phyloP scores from a whole-genome alignment of 2,329 filamentous ascomycete species.

The Xylaria sp. region DNA sequence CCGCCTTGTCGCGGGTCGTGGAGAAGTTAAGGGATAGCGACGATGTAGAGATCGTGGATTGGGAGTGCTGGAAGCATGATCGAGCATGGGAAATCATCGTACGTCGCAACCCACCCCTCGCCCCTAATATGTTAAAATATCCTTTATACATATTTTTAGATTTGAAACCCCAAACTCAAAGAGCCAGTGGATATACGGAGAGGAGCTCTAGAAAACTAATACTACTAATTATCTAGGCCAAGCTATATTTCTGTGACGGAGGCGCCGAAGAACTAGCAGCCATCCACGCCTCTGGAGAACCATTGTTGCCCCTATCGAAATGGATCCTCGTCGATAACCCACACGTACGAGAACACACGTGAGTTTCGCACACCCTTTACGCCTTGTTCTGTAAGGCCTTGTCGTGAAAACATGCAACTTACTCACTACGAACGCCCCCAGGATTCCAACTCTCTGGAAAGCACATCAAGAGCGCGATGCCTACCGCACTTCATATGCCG shows the following conservation, averaged over 20 bases:
- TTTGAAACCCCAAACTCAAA: background rate
- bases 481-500: constrained; percentile 54
- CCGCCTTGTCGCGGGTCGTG: constrained; percentile 66
- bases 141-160: background rate
- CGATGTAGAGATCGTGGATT: constrained; percentile 67
- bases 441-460: constrained; percentile 51
- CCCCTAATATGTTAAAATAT: background rate
- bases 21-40: constrained; percentile 60
- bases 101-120: constrained; percentile 55
- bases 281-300: constrained; percentile 66
- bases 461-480: constrained; percentile 54
- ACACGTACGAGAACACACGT: constrained; percentile 54
- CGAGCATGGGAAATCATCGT: constrained; percentile 56
- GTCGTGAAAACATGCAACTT: background rate
- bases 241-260: constrained; percentile 70
- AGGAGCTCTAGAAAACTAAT: background rate
- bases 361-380: constrained; percentile 44
- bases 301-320: constrained; percentile 66
- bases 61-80: constrained; percentile 64
- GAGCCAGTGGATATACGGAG: background rate
- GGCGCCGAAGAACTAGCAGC: constrained; percentile 63
- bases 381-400: background rate
- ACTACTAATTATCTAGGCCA: constrained; percentile 42
- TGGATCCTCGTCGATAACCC: constrained; percentile 68
- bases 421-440: background rate